phyloP scores from a whole-genome alignment of 306 rosid species.

The Corylus americana region DNA sequence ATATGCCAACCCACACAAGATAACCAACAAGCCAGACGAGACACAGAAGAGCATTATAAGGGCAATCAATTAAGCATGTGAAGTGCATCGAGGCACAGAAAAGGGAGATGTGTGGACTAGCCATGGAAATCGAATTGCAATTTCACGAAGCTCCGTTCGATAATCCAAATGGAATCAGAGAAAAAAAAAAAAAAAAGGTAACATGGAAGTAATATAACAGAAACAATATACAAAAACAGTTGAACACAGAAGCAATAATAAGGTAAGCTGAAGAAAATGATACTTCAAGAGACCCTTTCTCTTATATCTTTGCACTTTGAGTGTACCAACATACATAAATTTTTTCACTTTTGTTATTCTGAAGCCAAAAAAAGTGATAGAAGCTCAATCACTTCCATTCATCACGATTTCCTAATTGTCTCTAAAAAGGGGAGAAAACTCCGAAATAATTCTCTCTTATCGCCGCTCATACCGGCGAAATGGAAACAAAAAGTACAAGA shows the following conservation, averaged over 20 bases:
- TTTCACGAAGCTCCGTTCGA: background rate
- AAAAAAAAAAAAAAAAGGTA: background rate
- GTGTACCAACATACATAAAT: too few species aligned
- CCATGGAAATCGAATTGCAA: background rate
- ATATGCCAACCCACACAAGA: too few species aligned
- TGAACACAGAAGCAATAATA: background rate
- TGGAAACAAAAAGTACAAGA: background rate
- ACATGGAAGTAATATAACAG: background rate
- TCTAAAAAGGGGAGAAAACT: background rate
- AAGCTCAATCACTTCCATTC: background rate
- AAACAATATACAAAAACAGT: background rate
- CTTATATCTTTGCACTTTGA: too few species aligned
- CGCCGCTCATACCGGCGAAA: background rate
- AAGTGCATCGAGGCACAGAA: background rate
- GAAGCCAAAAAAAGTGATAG: background rate
- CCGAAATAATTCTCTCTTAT: background rate
- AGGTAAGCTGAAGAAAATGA: background rate
- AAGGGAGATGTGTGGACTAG: background rate
- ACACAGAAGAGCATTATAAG: background rate
- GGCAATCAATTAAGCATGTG: background rate
- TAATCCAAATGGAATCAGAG: background rate
- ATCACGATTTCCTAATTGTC: slow-evolving; percentile 1
- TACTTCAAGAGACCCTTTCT: background rate
- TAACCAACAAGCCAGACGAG: too few species aligned
- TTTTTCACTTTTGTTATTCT: background rate